Base-by-base conservation (phyloP, 1,139 yeast species). In the Hyphopichia burtonii region DNA sequence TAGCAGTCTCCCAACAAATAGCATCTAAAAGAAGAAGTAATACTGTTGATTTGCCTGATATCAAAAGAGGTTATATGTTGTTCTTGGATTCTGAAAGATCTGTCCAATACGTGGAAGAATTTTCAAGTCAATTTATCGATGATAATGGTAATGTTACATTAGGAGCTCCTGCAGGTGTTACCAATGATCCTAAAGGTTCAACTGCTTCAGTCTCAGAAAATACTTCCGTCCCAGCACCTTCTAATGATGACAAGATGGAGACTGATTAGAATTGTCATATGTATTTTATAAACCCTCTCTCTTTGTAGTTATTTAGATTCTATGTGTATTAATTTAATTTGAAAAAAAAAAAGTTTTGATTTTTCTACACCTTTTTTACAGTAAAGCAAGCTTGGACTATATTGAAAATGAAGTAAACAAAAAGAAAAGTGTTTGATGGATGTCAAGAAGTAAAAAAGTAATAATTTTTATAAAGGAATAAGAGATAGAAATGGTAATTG, bases 11-110 rank as follows among this genome's bases (percentile, higher is more conserved):
- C 25, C 86, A 87, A 59, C 91, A 89, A 64, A 80, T 91, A 48
- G 83, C 96, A 3, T 68, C 78, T 48, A 91, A 90, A 68, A 82
- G 96, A 64, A 83, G 96, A 68, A 72, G 83, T 41, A 68, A 68
- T 40, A 56, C 61, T 30, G 91, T 93, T 40, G 96, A 86, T 46
- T 80, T 91, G 43, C 82, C 78, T 36, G 99, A 93, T 61, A 80
- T 93, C 45, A 88, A 91, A 72, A 82, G 96, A 58, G 85, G 91
- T 34, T 94, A 91, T 65, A 71, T 87, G 58, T 73, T 93, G 56
- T 93, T 94, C 63, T 74, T 91, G 62, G 99, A 93, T 65, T 78
- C 94, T 41, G 84, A 82, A 39, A 80, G 99, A 63, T 85, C 95
- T 27, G 97, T 90, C 39, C 82, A 85, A 54, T 87, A 77, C 58